phyloP scores from a whole-genome alignment of 768 basidiomycete genomes.

The Tephrocybe rancida region DNA sequence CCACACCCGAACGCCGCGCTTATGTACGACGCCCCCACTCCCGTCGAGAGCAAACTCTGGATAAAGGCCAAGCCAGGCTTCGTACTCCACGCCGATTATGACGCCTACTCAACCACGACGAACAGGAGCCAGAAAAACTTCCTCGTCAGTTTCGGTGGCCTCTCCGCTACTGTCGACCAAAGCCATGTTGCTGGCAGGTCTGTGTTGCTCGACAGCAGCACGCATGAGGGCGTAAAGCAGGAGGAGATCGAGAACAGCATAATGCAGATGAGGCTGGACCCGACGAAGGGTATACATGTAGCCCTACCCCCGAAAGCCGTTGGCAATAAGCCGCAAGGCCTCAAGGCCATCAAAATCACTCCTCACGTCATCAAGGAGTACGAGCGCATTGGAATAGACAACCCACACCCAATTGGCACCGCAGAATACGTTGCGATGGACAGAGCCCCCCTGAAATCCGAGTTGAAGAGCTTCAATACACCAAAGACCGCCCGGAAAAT shows the following conservation, averaged over 20 bases:
- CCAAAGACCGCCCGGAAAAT: no score
- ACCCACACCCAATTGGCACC: conserved; percentile 53
- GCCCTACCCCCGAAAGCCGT: conserved; percentile 45
- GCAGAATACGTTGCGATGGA: conserved; percentile 40
- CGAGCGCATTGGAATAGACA: conserved; percentile 32
- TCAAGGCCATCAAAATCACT: conserved; percentile 36
- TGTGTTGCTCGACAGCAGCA: conserved; percentile 29
- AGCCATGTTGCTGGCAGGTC: conserved; percentile 29
- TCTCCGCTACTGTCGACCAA: conserved; percentile 29
- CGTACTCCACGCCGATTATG: conserved; percentile 37
- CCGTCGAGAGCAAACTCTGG: conserved; percentile 55
- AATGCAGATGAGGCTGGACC: conserved; percentile 31
- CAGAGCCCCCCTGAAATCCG: not conserved
- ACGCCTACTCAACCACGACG: not conserved
- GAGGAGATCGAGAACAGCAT: conserved; percentile 18
- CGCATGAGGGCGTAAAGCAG: conserved; percentile 30
- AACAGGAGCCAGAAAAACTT: conserved; percentile 7
- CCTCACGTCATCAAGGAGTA: conserved; percentile 29
- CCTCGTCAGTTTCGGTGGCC: conserved; percentile 48
- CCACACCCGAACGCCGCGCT: conserved; percentile 70
- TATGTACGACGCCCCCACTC: conserved; percentile 55
- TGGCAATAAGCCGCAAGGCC: conserved; percentile 37
- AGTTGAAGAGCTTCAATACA: not conserved
- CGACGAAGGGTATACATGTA: conserved; percentile 23
- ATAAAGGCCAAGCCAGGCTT: conserved; percentile 61